phyloP scores from a whole-genome alignment of 2,329 filamentous ascomycete species.

The Fusarium caatingaense region DNA sequence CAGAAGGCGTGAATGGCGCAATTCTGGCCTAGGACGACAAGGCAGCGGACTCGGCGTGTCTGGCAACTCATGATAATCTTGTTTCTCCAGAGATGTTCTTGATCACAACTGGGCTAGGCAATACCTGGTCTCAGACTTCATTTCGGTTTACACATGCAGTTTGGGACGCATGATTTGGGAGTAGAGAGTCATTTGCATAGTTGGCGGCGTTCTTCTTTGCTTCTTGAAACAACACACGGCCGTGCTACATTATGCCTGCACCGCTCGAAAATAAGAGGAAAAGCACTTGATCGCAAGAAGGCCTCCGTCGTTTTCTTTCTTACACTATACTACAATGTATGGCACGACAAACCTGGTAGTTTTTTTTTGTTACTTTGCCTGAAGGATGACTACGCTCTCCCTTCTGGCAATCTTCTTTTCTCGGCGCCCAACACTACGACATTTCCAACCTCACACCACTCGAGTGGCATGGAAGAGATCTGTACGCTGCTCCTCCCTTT shows the following conservation, averaged over 20 bases:
- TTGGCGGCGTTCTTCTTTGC: slow-evolving; percentile 51
- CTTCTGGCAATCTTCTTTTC: slow-evolving; percentile 26
- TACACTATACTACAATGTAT: slow-evolving; percentile 18
- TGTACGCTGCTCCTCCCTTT: slow-evolving; percentile 18
- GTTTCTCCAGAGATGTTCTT: slow-evolving; percentile 31
- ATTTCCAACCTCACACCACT: slow-evolving; percentile 24
- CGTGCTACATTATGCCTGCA: slow-evolving; percentile 18
- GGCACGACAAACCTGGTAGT: slow-evolving; percentile 42
- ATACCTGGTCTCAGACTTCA: slow-evolving; percentile 27
- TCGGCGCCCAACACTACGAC: slow-evolving; percentile 16
- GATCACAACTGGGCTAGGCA: slow-evolving; percentile 32
- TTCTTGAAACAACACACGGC: slow-evolving; percentile 28
- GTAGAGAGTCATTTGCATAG: slow-evolving; percentile 54
- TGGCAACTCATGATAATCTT: slow-evolving; percentile 52
- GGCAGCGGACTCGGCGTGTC: slow-evolving; percentile 64
- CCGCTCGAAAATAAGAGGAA: slow-evolving; percentile 30
- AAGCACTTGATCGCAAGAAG: slow-evolving; percentile 30
- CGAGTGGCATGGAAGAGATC: slow-evolving; percentile 24
- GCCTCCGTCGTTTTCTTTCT: slow-evolving; percentile 23
- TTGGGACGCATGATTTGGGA: slow-evolving; percentile 49
- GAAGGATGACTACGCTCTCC: background rate
- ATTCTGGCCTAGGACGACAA: slow-evolving; percentile 65
- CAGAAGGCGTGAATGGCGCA: slow-evolving; percentile 67
- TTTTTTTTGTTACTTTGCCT: slow-evolving; percentile 25
- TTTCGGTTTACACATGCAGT: slow-evolving; percentile 37